Evolutionary conservation across 129 eudicot genomes (phyloP).

Genomic region (Centella asiatica): DNA sequence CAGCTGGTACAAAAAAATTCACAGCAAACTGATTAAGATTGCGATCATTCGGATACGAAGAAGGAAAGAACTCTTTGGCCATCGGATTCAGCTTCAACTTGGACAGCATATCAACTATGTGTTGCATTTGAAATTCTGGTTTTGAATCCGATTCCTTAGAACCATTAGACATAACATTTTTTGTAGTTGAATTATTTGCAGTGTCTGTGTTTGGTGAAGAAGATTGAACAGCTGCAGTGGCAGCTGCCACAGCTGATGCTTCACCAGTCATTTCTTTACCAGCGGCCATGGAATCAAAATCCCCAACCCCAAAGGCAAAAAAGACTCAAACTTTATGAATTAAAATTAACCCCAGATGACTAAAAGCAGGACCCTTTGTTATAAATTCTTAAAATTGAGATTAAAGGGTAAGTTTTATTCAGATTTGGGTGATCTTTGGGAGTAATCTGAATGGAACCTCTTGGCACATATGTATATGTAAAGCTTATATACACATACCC

Average conservation of each 20-base stretch:
- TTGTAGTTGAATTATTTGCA: slow-evolving; percentile 21
- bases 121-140: slow-evolving; percentile 57
- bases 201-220: slow-evolving; percentile 24
- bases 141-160: slow-evolving; percentile 49
- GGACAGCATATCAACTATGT: slow-evolving; percentile 59
- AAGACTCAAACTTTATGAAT: background rate
- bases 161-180: slow-evolving; percentile 13
- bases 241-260: slow-evolving; percentile 27
- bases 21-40: slow-evolving; percentile 43
- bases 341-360: background rate
- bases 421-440: background rate
- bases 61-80: slow-evolving; percentile 91
- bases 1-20: slow-evolving; percentile 42
- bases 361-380: background rate
- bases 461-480: background rate
- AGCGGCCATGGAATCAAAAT: slow-evolving; percentile 65
- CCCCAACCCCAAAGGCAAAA: background rate
- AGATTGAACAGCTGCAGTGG: slow-evolving; percentile 20
- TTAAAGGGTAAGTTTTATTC: background rate
- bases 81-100: slow-evolving; percentile 79
- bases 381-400: background rate
- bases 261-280: slow-evolving; percentile 56
- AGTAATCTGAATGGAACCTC: background rate
- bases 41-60: slow-evolving; percentile 41
- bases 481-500: slow-evolving; percentile 29